Conservation (phyloP, 805 yeast genomes). For the Clavispora vitiphila region DNA sequence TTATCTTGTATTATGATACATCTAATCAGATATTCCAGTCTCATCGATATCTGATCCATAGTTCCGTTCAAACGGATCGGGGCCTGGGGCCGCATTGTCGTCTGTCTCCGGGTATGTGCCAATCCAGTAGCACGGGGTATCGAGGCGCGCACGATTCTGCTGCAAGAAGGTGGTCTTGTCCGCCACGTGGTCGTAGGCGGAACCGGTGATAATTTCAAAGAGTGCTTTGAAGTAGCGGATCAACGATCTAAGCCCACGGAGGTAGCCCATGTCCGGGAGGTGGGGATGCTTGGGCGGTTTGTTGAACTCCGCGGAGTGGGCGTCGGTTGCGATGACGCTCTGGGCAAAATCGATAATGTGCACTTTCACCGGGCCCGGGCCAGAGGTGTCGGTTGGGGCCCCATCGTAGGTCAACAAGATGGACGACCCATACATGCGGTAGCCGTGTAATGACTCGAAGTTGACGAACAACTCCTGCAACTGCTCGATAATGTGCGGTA, state of each 20-base stretch:
- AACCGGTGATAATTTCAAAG: slow-evolving; percentile 49
- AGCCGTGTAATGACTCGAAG: slow-evolving; percentile 57
- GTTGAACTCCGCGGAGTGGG: slow-evolving; percentile 23
- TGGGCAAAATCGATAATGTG: slow-evolving; percentile 95
- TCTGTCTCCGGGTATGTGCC: slow-evolving; percentile 10
- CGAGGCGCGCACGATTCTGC: neutral
- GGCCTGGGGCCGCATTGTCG: slow-evolving; percentile 1
- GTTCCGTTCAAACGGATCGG: slow-evolving; percentile 12
- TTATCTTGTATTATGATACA: neutral
- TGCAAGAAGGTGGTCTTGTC: slow-evolving; percentile 3
- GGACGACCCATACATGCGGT: slow-evolving; percentile 89
- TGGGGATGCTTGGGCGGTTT: slow-evolving; percentile 70
- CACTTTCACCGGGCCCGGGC: slow-evolving; percentile 32
- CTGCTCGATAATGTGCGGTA: slow-evolving; percentile 61
- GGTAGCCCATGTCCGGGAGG: slow-evolving; percentile 74
- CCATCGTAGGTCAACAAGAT: slow-evolving; percentile 88
- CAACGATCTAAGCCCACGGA: slow-evolving; percentile 75
- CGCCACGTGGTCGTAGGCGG: slow-evolving; percentile 16
- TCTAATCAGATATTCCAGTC: slow-evolving; percentile 13
- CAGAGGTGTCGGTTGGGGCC: slow-evolving; percentile 13
- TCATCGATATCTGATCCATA: slow-evolving; percentile 9
- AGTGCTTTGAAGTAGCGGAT: slow-evolving; percentile 59
- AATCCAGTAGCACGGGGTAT: slow-evolving; percentile 8
- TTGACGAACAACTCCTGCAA: slow-evolving; percentile 54
- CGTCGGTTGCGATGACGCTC: slow-evolving; percentile 60